phyloP scores from a whole-genome alignment of 2,329 filamentous ascomycete genomes.

The Ceratocystis colombiana region DNA sequence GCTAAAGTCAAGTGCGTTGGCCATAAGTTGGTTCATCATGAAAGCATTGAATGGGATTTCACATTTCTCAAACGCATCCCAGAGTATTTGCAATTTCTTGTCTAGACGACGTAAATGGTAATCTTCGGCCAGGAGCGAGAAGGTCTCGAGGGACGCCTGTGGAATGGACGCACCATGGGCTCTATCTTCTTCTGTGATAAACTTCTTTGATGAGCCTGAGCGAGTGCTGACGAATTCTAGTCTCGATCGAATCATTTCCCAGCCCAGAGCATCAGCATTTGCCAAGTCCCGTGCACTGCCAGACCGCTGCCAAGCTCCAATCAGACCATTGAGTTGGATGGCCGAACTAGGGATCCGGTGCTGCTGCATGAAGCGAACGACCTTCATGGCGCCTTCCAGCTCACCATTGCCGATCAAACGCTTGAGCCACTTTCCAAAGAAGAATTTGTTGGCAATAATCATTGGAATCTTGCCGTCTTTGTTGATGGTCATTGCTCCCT shows the following conservation, averaged over 20 bases:
- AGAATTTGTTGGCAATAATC: slow-evolving; percentile 59
- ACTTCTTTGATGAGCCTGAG: slow-evolving; percentile 26
- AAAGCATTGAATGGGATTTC: slow-evolving; percentile 59
- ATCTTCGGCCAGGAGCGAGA: slow-evolving; percentile 62
- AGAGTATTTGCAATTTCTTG: slow-evolving; percentile 48
- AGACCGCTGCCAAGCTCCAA: slow-evolving; percentile 66
- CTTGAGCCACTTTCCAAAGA: slow-evolving; percentile 83
- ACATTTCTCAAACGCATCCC: slow-evolving; percentile 51
- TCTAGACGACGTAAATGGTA: slow-evolving; percentile 55
- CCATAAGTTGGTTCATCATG: slow-evolving; percentile 70
- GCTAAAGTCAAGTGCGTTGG: slow-evolving; percentile 52
- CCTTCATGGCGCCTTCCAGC: slow-evolving; percentile 58
- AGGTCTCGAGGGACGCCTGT: slow-evolving; percentile 64
- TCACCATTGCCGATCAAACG: slow-evolving; percentile 64
- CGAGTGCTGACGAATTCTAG: slow-evolving; percentile 51
- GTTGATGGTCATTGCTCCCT: slow-evolving; percentile 42
- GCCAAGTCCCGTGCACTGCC: slow-evolving; percentile 44
- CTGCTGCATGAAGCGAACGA: slow-evolving; percentile 65
- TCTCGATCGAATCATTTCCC: slow-evolving; percentile 65
- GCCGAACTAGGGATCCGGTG: slow-evolving; percentile 58
- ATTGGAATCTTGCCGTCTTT: slow-evolving; percentile 38
- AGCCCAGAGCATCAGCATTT: slow-evolving; percentile 58
- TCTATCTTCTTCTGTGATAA: slow-evolving; percentile 4
- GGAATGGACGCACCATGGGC: slow-evolving; percentile 34
- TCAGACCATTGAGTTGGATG: slow-evolving; percentile 70